Base-by-base conservation (phyloP, 1,139 yeast genomes). In the Suhomyces ambrosiae region DNA sequence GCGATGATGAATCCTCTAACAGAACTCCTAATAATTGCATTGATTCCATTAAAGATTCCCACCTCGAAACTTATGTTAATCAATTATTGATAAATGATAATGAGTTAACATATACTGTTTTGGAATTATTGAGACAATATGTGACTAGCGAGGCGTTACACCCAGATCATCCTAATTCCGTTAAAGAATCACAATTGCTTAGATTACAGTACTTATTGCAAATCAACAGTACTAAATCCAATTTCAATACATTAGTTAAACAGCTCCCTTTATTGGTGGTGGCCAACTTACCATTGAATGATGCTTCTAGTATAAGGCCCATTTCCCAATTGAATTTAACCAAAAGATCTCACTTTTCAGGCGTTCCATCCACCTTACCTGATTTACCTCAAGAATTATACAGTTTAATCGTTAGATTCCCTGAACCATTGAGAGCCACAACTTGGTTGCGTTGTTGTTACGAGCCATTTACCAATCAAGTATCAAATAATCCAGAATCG, bases 371-470 rank as follows among this genome's bases (percentile, higher is more conserved):
- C 0, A 53, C 60, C 2, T 75, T 83, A 3, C 94, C 96, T 2
- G 64, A 60, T 13, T 65, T 90, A 30, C 72, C 83, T 30, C 64
- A 66, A 13, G 74, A 73, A n/a, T 68, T 88, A 28, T 76, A 81
- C 46, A 66, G 71, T 12, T 79, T 83, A 31, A 74, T 92, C 28
- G 67, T 84, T 31, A 67, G 69, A 27, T 67, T 89, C 46, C 78
- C 82, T 6, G 99, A 92, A 60, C 98, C 98, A 1, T 76, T 81
- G 44, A 74, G 99, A 45, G 96, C 98, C 1, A 86, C 96, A 2
- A 76, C 89, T 10, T 92, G 98, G 98, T 82, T 92, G 67, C 79
- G 96, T 50, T 84, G 96, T 49, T 86, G 95, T 47, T 94, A 88
- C 63, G 92, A 83, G 51, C 88, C 95, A 10, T 58, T 36, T 42